Evolutionary conservation across 352 stramenopile species (phyloP), one percentile per base, ranked within the genome.

Genomic region (Saprolegnia parasitica): DNA sequence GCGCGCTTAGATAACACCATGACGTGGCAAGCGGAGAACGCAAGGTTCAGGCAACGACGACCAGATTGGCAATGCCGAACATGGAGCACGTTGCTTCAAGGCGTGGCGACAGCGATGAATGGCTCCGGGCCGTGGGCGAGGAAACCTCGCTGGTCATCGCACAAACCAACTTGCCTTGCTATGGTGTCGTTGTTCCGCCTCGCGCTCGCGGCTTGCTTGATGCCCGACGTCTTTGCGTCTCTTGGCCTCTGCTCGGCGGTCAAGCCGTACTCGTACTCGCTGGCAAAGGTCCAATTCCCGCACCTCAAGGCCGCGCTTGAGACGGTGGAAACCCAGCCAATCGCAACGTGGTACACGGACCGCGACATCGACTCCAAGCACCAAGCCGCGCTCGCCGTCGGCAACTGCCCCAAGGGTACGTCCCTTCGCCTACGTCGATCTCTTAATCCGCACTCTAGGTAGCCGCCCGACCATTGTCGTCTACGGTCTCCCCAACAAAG

Each of bases 291-390:
- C 8, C 32, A 70, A 8, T 81, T 80, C 56, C 78, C 76, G 47
- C 61, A 76, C 39, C 61, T 84, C 32, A 81, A 84, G 57, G 32
- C 68, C 13, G 68, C 77, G 21, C 74, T 84, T 56, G 75, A 77
- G 47, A 52, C 70, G 11, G 67, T 81, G 32, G 74, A 75, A 1
- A 67, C 65, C 49, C 72, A 79, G 24, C 71, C 73, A 45, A 71
- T 83, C 49, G 81, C 79, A 10, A 88, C 82, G 4, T 90, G 82
- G 84, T 92, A 92, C 71, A 80, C 81, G 39, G 82, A 92, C 67
- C 76, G 79, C 6, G 29, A 56, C 6, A 16, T 24, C 21, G 62
- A 68, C 21, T 76, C 73, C 62, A 73, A 89, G 68, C 81, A 80
- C 63, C 57, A 68, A 16, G 64, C 29, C 8, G 74, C 74, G 50